Percentiles rank a stretch among this genome's conserved stretches.
phyloP scores from a whole-genome alignment of 225 moss, liverwort and hornwort genomes.

The Marchantia polymorpha region DNA sequence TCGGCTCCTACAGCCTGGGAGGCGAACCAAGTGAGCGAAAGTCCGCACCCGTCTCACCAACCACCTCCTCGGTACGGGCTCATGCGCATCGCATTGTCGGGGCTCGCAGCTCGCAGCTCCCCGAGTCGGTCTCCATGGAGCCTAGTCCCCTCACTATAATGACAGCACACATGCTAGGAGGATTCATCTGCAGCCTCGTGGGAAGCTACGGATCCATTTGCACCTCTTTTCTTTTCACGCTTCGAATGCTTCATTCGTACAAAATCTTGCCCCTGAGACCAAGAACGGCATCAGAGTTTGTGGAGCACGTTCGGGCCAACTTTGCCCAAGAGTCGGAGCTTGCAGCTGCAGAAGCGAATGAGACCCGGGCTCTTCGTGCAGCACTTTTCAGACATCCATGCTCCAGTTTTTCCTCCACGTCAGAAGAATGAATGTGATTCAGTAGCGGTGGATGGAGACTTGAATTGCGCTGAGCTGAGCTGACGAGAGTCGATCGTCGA shows the following conservation, averaged over 20 bases:
- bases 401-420: too few species aligned
- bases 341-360: background rate
- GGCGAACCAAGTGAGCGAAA: background rate
- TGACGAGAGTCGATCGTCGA: background rate
- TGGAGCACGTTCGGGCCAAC: background rate
- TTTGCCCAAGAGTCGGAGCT: background rate
- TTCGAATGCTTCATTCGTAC: background rate
- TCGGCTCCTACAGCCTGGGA: background rate
- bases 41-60: slow-evolving; percentile 23
- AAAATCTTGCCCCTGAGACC: background rate
- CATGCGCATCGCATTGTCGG: slow-evolving; percentile 11
- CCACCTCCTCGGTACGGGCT: slow-evolving; percentile 11
- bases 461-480: background rate
- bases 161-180: background rate
- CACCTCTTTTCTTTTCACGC: background rate
- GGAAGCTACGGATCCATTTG: background rate
- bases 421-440: too few species aligned
- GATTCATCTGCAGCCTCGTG: background rate
- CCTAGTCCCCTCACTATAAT: background rate
- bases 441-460: background rate
- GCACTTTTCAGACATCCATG: too few species aligned
- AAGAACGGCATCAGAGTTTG: too few species aligned
- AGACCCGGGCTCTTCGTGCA: too few species aligned
- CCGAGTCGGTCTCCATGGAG: background rate
- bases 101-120: background rate